Evolutionary conservation across 768 basidiomycete species (phyloP), one percentile per base, ranked within the genome.

Genomic region (Cyclocybe aegerita): DNA sequence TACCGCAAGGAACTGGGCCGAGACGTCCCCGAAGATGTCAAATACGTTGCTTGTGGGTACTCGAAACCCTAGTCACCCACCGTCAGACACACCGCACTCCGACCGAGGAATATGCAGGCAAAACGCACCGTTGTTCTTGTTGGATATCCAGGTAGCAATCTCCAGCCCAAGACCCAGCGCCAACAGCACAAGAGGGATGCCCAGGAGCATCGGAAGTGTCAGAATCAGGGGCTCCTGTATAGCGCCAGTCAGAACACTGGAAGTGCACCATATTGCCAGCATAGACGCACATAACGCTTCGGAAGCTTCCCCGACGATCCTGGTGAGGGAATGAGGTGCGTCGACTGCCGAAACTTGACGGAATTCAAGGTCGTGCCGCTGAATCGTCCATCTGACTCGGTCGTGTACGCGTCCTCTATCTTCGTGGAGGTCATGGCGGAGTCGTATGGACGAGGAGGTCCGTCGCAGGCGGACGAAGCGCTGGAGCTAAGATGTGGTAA

Each of bases 31-130:
- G 53, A 86, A 76, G 0, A 78, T 65, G 56, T 82, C 81, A 35
- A 85, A 74, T 0, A 77, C 66, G 50, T 82, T 85, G 38, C 65
- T 66, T 31, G 61, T 43, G 10, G 80, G 79, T 14, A 85, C 81
- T 31, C 50, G 32, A 55, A 81, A 87, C 14, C 85, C 84, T 86
- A 53, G 30, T 37, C 17, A n/a, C 44, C 15, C 14, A 40, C 42
- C n/a, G 37, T 46, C 31, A 47, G 38, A 44, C 47, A 9, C 35
- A 41, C 32, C 16, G 7, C 11, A 35, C 35, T 31, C 3, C 32
- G 35, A 33, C 43, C 49, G 31, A 29, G 10, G 12, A 23, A 14
- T 33, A 29, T n/a, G 2, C 8, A 42, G 11, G 39, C 23, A 10
- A 17, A 30, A 60, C 73, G 16, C 55, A 79, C 81, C 81, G 42